Evolutionary conservation across 2,329 filamentous ascomycete genomes (phyloP).

Genomic region (Fonsecaea monophora): DNA sequence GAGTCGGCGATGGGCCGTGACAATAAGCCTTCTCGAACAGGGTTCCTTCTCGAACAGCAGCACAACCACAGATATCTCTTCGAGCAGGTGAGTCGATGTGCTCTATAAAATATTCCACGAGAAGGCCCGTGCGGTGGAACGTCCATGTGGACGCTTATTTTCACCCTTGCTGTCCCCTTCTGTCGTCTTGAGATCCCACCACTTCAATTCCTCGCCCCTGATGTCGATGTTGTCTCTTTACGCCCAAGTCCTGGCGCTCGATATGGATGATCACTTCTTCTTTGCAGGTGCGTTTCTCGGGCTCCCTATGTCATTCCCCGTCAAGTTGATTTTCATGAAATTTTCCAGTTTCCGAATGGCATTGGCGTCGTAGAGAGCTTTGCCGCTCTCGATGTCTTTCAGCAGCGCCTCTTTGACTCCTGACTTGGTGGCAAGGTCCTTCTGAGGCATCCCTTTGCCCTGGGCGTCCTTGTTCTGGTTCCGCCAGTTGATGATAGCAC

Average conservation of each 20-base stretch:
- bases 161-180: neutral
- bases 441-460: constrained; percentile 76
- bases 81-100: neutral
- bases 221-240: neutral
- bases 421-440: constrained; percentile 82
- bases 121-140: neutral
- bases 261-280: too few relatives aligned
- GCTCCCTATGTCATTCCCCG: constrained; percentile 83
- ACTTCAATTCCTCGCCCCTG: neutral
- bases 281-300: too few relatives aligned
- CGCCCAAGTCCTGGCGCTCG: too few relatives aligned
- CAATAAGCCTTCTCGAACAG: neutral
- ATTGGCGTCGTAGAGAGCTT: constrained; percentile 81
- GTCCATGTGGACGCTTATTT: neutral
- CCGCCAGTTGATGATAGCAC: constrained; percentile 80
- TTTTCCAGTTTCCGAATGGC: constrained; percentile 78
- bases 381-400: constrained; percentile 83
- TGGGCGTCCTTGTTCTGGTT: constrained; percentile 68
- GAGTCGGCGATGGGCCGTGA: neutral
- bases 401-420: constrained; percentile 83
- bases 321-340: constrained; percentile 84
- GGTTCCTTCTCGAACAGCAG: neutral
- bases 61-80: neutral
- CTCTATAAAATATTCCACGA: neutral
- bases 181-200: neutral